phyloP scores from a whole-genome alignment of 2,329 filamentous ascomycete species.

The Alternaria ventricosa region DNA sequence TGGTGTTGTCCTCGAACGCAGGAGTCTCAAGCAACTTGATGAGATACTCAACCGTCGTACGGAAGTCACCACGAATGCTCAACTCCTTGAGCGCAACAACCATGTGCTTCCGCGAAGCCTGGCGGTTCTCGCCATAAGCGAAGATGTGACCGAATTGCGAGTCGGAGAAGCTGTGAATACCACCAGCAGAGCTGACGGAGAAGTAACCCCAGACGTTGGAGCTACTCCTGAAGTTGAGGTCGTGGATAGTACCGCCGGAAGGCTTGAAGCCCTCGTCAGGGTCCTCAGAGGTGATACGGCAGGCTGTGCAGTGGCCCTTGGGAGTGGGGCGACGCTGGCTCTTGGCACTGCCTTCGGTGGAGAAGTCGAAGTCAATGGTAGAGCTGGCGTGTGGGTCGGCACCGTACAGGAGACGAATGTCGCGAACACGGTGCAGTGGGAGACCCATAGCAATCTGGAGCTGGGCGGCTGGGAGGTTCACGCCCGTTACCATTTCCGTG shows the following conservation, averaged over 20 bases:
- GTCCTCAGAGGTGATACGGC: conserved; percentile 98
- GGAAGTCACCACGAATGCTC: conserved; percentile 99
- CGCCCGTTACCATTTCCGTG: conserved; percentile 98
- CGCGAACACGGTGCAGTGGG: conserved; percentile 90
- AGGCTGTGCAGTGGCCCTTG: conserved; percentile 97
- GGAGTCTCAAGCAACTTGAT: conserved; percentile 99
- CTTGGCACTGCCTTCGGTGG: conserved; percentile 79
- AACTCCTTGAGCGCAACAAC: conserved; percentile 97
- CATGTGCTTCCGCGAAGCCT: conserved; percentile 98
- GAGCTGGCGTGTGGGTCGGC: conserved; percentile 86
- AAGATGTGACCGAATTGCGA: conserved; percentile 99
- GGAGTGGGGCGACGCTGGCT: conserved; percentile 88
- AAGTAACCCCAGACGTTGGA: conserved; percentile 99
- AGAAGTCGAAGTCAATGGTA: conserved; percentile 97
- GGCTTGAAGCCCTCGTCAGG: conserved; percentile 99
- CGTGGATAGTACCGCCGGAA: conserved; percentile 98
- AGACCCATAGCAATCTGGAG: conserved; percentile 99
- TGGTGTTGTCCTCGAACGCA: conserved; percentile 98
- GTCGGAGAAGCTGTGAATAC: conserved; percentile 99
- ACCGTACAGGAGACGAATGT: conserved; percentile 95
- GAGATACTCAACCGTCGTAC: conserved; percentile 97
- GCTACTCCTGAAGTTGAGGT: conserved; percentile 97
- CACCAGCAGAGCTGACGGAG: conserved; percentile 94
- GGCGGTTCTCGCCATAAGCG: conserved; percentile 96
- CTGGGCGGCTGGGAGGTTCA: conserved; percentile 95